Evolutionary conservation across 345 rosid species (phyloP).

Genomic region (Citrus maxima): DNA sequence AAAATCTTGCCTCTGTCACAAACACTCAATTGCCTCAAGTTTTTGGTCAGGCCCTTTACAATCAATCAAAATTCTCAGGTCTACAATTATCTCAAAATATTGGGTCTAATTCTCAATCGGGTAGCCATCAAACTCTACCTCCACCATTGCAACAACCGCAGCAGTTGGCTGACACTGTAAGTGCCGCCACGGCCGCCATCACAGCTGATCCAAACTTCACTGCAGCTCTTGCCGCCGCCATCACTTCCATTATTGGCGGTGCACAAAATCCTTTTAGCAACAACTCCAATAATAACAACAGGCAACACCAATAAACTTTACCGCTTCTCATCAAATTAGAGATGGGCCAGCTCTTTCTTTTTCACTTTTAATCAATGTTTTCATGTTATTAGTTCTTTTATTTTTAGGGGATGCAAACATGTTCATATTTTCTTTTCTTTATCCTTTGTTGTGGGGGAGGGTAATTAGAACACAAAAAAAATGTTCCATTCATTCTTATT

Average conservation of each 20-base stretch:
- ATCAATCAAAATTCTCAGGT: slow-evolving; percentile 88
- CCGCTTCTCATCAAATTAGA: slow-evolving; percentile 21
- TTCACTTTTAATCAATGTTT: background rate
- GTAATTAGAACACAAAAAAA: slow-evolving; percentile 2
- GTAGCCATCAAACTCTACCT: slow-evolving; percentile 28
- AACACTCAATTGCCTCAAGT: slow-evolving; percentile 47
- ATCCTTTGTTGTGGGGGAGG: slow-evolving; percentile 9
- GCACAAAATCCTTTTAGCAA: slow-evolving; percentile 35
- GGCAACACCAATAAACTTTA: slow-evolving; percentile 28
- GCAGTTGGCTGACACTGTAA: slow-evolving; percentile 50
- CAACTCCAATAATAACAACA: slow-evolving; percentile 3
- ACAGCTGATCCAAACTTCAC: slow-evolving; percentile 92
- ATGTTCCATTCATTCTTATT: slow-evolving; percentile 28
- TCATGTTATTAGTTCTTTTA: slow-evolving; percentile 2
- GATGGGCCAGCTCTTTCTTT: background rate
- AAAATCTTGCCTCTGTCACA: slow-evolving; percentile 27
- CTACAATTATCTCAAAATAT: slow-evolving; percentile 65
- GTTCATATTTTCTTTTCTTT: slow-evolving; percentile 25
- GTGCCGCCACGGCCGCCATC: slow-evolving; percentile 82
- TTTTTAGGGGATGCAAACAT: slow-evolving; percentile 23
- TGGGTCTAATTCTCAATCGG: slow-evolving; percentile 30
- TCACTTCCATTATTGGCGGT: slow-evolving; percentile 70
- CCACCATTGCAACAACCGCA: slow-evolving; percentile 29
- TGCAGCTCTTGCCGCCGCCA: slow-evolving; percentile 88
- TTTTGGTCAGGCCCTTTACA: slow-evolving; percentile 68